Base-by-base conservation (phyloP, 768 basidiomycete species). In the Cubamyces lactineus region DNA sequence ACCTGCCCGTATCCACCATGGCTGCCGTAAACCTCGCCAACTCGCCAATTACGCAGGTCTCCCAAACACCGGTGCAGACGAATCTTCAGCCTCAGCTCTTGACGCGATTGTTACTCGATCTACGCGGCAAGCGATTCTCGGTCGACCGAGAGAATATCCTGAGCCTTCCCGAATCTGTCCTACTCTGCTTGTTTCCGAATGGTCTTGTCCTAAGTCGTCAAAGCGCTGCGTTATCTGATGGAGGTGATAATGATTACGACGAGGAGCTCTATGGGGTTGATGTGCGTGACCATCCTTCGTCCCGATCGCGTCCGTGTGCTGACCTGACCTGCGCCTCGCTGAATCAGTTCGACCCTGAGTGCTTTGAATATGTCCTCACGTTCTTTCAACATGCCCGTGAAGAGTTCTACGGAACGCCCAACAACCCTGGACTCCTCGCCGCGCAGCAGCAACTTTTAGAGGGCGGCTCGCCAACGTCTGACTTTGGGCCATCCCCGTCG, bases 141-240 rank as follows among this genome's bases (percentile, higher is more conserved):
- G 94, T 99, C 46, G 97, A 98, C 77, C 84, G 96, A 67, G 96
- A 98, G 78, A 95, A 92, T 6, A 89, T 99, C 72, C 97, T 98
- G 95, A 94, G 96, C 73, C 83, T 99, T 19, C 97, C 97, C 2
- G 97, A 99, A 84, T 94, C 92, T 17, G 94, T 99, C 48, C 82
- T 98, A 55, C 80, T 99, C 40, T 98, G 96, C 75, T 81, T 99
- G 64, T 99, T 98, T 72, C 97, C 97, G 11, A 98, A 98, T 71
- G 97, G 96, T 19, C 86, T 98, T 62, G 94, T 98, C 41, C 82
- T 98, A 56, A 94, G 90, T 72, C 82, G 95, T 63, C 92, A 96
- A 71, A 91, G 89, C 62, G 83, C 84, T 8, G 87, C 87, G 17
- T 76, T 91, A 57, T 85, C 86, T 7, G 91, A 89, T 59, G 88